These are phyloP conservation scores for Furcasterigmium furcatum DNA, from an alignment of 2,329 filamentous ascomycete species.

Conservation along the genomic window DNA sequence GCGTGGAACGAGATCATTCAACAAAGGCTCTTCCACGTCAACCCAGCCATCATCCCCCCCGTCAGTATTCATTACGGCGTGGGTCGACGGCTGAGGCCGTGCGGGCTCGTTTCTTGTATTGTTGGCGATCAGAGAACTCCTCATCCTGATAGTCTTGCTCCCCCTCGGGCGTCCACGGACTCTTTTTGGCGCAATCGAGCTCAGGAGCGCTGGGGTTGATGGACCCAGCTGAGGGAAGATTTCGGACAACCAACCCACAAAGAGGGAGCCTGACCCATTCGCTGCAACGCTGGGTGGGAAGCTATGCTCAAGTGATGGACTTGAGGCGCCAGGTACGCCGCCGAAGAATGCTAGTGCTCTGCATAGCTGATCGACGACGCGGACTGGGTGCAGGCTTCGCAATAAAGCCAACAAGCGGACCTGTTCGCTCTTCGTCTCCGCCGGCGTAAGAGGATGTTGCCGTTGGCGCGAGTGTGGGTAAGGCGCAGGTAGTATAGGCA, in stretches of 20 bases:
- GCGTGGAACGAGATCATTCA: no score
- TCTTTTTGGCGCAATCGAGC: no score
- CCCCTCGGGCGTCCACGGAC: no score
- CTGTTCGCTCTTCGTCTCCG: conserved; percentile 57
- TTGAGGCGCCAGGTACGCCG: conserved; percentile 52
- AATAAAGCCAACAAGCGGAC: conserved; percentile 56
- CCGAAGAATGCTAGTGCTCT: conserved; percentile 63
- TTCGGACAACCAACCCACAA: conserved; percentile 61
- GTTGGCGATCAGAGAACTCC: no score
- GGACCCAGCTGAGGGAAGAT: conserved; percentile 46
- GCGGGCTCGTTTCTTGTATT: no score
- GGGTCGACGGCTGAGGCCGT: no score
- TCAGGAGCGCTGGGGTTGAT: no score
- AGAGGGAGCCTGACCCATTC: conserved; percentile 55
- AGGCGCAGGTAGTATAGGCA: conserved; percentile 9
- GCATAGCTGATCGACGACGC: conserved; percentile 60
- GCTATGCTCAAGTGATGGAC: conserved; percentile 42
- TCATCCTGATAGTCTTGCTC: no score
- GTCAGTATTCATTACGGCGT: no score
- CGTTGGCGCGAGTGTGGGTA: no score
- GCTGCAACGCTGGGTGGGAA: conserved; percentile 55
- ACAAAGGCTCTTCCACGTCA: no score
- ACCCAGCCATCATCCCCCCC: no score
- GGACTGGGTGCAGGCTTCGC: conserved; percentile 49
- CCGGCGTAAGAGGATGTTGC: conserved; percentile 29